These are phyloP conservation scores for Athelia sp. DNA, from an alignment of 1,284 basidiomycete genomes.

Conservation along the genomic window DNA sequence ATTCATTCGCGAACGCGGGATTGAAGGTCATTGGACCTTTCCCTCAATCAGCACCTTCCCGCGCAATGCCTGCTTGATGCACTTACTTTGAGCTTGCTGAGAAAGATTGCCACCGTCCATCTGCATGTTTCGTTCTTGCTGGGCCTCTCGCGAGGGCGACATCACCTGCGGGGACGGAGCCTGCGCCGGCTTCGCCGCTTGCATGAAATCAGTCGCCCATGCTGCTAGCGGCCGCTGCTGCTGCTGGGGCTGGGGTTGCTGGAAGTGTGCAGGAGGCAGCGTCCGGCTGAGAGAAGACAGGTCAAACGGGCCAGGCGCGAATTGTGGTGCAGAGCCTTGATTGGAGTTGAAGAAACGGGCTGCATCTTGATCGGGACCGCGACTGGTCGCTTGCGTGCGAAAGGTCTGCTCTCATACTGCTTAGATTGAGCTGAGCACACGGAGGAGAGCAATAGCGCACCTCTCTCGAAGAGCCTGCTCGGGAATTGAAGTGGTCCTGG, in stretches of 20 bases:
- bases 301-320: conserved; percentile 43
- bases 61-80: no score
- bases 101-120: background rate
- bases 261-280: conserved; percentile 33
- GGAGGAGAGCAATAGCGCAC: conserved; percentile 27
- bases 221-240: conserved; percentile 25
- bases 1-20: conserved; percentile 21
- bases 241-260: conserved; percentile 22
- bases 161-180: conserved; percentile 1
- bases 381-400: conserved; percentile 42
- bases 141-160: conserved; percentile 8
- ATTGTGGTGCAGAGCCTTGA: conserved; percentile 25
- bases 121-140: conserved; percentile 9
- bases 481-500: conserved; percentile 61
- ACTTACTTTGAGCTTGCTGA: no score
- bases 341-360: conserved; percentile 57
- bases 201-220: conserved; percentile 62
- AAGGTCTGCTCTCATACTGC: conserved; percentile 46
- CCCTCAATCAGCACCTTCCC: background rate
- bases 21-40: conserved; percentile 18
- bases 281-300: conserved; percentile 50
- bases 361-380: conserved; percentile 57
- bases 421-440: conserved; percentile 5
- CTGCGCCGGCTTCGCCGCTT: conserved; percentile 17
- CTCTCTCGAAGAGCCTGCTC: conserved; percentile 54